Evolutionary conservation across 2,329 filamentous ascomycete species (phyloP).

Genomic region (Zymoseptoria tritici): DNA sequence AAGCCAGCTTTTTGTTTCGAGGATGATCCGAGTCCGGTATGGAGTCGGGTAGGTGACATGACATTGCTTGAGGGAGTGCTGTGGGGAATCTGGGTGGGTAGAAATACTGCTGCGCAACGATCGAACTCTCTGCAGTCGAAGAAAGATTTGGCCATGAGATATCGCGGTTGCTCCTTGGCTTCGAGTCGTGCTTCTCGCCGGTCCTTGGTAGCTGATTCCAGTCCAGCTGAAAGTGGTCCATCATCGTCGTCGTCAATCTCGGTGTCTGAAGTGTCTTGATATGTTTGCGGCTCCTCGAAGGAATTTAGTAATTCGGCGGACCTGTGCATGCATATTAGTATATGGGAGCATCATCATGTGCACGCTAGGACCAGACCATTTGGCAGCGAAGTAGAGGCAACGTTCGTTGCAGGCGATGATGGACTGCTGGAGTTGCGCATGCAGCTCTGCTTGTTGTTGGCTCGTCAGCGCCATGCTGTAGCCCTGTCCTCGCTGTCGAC

Average conservation of each 20-base stretch:
- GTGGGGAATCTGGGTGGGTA: conserved; percentile 55
- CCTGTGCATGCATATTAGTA: conserved; percentile 40
- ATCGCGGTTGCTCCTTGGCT: conserved; percentile 70
- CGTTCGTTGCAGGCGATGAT: conserved; percentile 87
- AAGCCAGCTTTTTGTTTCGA: conserved; percentile 1
- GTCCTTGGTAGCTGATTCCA: conserved; percentile 54
- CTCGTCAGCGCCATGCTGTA: conserved; percentile 30
- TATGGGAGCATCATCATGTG: background rate
- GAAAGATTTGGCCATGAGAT: conserved; percentile 83
- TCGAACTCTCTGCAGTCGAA: conserved; percentile 96
- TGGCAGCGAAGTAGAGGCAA: conserved; percentile 90
- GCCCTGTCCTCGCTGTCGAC: background rate
- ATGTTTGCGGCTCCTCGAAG: conserved; percentile 51
- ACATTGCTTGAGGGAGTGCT: conserved; percentile 27
- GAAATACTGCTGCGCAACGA: conserved; percentile 79
- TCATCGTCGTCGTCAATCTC: conserved; percentile 29
- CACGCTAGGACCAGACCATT: conserved; percentile 59
- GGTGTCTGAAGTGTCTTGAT: conserved; percentile 46
- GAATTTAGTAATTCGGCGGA: conserved; percentile 88
- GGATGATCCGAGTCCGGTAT: conserved; percentile 3
- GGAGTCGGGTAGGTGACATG: conserved; percentile 45
- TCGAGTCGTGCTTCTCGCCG: conserved; percentile 69
- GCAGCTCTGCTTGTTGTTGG: conserved; percentile 51
- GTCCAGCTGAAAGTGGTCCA: conserved; percentile 16
- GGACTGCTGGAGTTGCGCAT: conserved; percentile 71